Base-by-base conservation (phyloP, 805 yeast species). In the Wickerhamiella cacticola region DNA sequence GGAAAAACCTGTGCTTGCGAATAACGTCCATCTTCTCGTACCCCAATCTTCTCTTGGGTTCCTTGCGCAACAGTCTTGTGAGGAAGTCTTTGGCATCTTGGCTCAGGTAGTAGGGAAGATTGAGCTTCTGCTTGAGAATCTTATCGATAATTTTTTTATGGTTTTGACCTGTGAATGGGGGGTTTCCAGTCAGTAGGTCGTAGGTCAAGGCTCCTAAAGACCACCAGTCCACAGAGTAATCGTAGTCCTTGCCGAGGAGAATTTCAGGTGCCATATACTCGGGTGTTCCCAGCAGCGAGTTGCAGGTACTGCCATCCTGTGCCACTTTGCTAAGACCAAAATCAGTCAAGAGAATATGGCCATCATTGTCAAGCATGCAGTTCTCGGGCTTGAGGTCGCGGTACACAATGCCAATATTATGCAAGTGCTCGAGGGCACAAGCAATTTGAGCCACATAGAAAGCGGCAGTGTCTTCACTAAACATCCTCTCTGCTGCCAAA, bases 231-330 rank as follows among this genome's bases (percentile, higher is more conserved):
- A 87, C 92, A 26, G 78, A 72, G 47, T 76, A 80, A 56, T 81
- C 86, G 62, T 86, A 87, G 15, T 78, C 75, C 55, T 79, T 74
- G 19, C 94, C 95, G 50, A 73, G 75, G 23, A 86, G 67, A 26
- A 87, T 80, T 61, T 86, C 96, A 2, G 96, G 96, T 0, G 95
- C 95, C 79, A 86, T 82, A 56, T 82, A 82, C 59, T 82, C 86
- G 0, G 87, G 84, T 0, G 92, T 82, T 1, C 92, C 92, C 45
- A 79, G 75, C 54, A 82, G 63, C 10, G 83, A 74, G 31, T 66
- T 73, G 59, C 78, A 75, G 51, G 70, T 63, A 31, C 66, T 66
- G 51, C 67, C 64, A 31, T 57, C 62, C 38, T 60, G 61, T 10
- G 72, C 66, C 13, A 68, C 69, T 51, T 73, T 73, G 50, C 73